Evolutionary conservation across 139 green algal species (phyloP).

Genomic region (Micromonas pusilla): DNA sequence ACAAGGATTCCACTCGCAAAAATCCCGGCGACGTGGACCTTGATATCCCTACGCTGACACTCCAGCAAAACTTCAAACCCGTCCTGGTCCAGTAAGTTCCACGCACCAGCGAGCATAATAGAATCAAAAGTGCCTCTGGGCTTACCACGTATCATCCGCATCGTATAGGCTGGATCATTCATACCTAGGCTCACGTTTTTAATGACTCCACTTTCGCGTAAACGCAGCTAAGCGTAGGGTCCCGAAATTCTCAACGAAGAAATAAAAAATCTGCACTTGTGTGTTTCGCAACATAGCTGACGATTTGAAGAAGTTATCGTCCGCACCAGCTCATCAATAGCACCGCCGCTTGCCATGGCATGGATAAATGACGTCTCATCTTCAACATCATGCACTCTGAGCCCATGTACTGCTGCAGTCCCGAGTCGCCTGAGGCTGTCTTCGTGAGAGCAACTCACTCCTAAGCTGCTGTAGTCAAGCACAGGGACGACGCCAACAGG

Average conservation of each 20-base stretch:
- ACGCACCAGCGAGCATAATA: conserved; percentile 33
- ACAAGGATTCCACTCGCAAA: conserved; percentile 33
- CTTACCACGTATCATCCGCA: conserved; percentile 16
- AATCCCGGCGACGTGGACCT: conserved; percentile 30
- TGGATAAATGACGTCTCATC: not conserved
- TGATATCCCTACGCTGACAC: conserved; percentile 26
- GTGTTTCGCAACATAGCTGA: not conserved
- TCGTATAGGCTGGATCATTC: conserved; percentile 30
- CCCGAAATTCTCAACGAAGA: too few species aligned
- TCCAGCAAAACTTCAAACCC: conserved; percentile 19
- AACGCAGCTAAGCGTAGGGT: too few species aligned
- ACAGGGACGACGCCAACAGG: conserved; percentile 4
- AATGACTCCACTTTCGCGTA: conserved; percentile 17
- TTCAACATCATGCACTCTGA: conserved; percentile 33
- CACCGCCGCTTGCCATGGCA: not conserved
- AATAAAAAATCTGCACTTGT: too few species aligned
- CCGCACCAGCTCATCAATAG: not conserved
- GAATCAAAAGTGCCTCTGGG: conserved; percentile 16
- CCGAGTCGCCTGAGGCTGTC: conserved; percentile 21
- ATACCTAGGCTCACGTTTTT: conserved; percentile 22
- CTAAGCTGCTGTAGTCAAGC: conserved; percentile 27
- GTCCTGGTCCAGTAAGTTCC: conserved; percentile 36
- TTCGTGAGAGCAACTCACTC: not conserved
- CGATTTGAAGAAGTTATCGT: too few species aligned
- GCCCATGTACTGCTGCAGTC: not conserved